Conservation (phyloP, 495 filamentous ascomycete genomes). For the Extremus antarcticus region DNA sequence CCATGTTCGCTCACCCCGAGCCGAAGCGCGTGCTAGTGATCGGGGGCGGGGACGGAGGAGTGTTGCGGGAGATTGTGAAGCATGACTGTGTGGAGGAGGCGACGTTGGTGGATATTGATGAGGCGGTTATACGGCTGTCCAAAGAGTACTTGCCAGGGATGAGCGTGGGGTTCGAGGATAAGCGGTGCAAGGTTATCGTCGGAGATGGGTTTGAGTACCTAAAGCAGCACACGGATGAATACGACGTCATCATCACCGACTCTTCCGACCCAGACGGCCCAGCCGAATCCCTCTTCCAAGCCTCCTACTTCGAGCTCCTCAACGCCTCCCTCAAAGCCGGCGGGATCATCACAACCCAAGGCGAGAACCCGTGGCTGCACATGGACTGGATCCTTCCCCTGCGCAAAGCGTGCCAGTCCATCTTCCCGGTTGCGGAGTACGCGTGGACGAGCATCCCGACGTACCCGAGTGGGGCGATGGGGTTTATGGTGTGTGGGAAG, state of each 20-base stretch:
- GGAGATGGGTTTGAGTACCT: conserved; percentile 99
- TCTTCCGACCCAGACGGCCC: conserved; percentile 95
- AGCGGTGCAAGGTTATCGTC: conserved; percentile 79
- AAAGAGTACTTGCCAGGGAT: conserved; percentile 97
- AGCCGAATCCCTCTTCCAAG: conserved; percentile 92
- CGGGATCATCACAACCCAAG: conserved; percentile 99
- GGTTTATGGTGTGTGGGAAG: conserved; percentile 99
- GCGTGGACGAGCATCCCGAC: conserved; percentile 99
- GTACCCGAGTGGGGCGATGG: conserved; percentile 97
- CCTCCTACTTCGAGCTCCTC: conserved; percentile 94
- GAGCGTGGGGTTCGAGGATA: conserved; percentile 84
- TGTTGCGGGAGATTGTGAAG: conserved; percentile 96
- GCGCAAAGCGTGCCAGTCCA: conserved; percentile 90
- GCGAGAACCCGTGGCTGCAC: conserved; percentile 99
- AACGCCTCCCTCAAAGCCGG: conserved; percentile 80
- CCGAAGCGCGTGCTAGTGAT: conserved; percentile 98
- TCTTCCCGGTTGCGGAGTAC: conserved; percentile 97
- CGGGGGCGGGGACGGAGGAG: conserved; percentile 92
- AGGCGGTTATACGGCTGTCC: conserved; percentile 97
- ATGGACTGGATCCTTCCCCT: conserved; percentile 78
- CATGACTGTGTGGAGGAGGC: conserved; percentile 85
- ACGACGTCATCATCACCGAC: conserved; percentile 99
- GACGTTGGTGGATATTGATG: conserved; percentile 94
- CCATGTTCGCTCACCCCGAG: conserved; percentile 96
- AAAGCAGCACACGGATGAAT: conserved; percentile 80